These are phyloP conservation scores for Coniochaeta ligniaria DNA, from an alignment of 2,329 filamentous ascomycete genomes.

Conservation along the genomic window DNA sequence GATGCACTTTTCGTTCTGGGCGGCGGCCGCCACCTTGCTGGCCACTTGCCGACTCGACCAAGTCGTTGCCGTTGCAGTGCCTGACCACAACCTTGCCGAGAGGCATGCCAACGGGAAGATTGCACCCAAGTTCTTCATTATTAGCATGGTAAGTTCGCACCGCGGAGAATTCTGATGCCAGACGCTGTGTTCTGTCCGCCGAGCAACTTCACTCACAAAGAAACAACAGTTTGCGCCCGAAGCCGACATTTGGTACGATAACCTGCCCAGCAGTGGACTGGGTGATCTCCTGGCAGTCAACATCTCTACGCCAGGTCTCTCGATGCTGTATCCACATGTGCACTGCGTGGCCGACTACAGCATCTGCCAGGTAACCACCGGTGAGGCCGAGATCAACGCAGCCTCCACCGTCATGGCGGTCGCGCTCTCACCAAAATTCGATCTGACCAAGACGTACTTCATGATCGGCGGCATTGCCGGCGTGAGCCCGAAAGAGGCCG, in stretches of 20 bases:
- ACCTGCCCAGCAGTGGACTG: constrained; percentile 34
- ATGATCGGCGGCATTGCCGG: constrained; percentile 66
- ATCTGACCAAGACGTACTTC: constrained; percentile 63
- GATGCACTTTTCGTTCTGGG: constrained; percentile 1
- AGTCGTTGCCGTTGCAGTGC: background rate
- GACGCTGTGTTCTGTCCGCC: background rate
- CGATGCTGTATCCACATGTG: constrained; percentile 56
- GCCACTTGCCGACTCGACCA: background rate
- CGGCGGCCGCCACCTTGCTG: background rate
- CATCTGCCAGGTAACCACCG: constrained; percentile 63
- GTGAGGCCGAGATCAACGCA: constrained; percentile 69
- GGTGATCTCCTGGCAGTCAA: constrained; percentile 50
- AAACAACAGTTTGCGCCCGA: constrained; percentile 50
- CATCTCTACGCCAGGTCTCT: constrained; percentile 54
- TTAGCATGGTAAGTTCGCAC: constrained; percentile 46
- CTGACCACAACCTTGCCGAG: background rate
- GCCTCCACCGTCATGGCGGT: constrained; percentile 59
- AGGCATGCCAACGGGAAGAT: constrained; percentile 20
- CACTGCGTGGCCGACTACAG: constrained; percentile 54
- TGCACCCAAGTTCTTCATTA: constrained; percentile 53
- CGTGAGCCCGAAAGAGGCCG: constrained; percentile 61
- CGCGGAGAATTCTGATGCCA: background rate
- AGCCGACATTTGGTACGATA: constrained; percentile 53
- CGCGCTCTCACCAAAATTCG: constrained; percentile 52
- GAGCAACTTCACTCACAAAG: background rate